These are phyloP conservation scores for Starmerella kuoi DNA, from an alignment of 805 yeast species.

Conservation along the genomic window DNA sequence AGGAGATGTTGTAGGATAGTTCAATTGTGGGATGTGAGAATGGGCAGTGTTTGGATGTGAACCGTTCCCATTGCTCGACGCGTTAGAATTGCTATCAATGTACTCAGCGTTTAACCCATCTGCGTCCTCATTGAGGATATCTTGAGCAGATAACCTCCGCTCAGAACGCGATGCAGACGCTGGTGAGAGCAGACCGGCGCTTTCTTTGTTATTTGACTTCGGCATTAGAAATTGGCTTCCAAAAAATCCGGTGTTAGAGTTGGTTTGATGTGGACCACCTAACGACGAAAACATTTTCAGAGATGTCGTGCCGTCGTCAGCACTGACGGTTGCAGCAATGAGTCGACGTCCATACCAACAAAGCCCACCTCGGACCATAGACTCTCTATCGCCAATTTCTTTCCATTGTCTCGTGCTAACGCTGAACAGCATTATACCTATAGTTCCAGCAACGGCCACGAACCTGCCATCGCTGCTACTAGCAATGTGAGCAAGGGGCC, in stretches of 20 bases:
- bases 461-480: constrained; percentile 38
- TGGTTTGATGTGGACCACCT: not conserved
- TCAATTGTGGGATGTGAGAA: not conserved
- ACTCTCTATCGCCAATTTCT: constrained; percentile 30
- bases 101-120: not conserved
- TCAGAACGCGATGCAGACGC: not conserved
- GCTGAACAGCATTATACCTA: constrained; percentile 37
- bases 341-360: constrained; percentile 30
- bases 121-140: not conserved
- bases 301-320: constrained; percentile 24
- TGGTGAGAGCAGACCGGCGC: not conserved
- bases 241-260: not conserved
- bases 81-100: not conserved
- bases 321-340: constrained; percentile 27
- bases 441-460: constrained; percentile 40
- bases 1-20: not conserved
- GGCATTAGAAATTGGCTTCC: constrained; percentile 4
- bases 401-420: constrained; percentile 38
- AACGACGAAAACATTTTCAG: constrained; percentile 31
- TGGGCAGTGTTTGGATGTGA: not conserved
- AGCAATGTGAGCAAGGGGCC: constrained; percentile 34
- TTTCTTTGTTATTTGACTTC: not conserved
- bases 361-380: constrained; percentile 31
- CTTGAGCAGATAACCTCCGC: constrained; percentile 1
- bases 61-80: not conserved